Evolutionary conservation across 176 grass and related monocot genomes (phyloP).

Genomic region (Aechmea fasciata): DNA sequence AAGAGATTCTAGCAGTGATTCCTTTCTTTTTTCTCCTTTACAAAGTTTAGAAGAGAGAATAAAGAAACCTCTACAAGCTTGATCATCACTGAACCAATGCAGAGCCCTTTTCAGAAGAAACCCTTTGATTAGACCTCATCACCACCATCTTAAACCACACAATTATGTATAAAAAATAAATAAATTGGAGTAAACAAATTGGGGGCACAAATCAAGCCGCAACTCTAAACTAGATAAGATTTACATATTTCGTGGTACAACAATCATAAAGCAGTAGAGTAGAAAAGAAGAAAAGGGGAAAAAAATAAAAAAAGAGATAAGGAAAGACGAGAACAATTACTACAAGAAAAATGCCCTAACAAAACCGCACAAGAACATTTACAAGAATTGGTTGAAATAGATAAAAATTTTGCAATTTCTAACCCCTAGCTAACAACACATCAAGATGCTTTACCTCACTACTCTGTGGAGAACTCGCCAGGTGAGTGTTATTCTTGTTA

Average conservation of each 20-base stretch:
- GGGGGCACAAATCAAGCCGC: too few relatives aligned
- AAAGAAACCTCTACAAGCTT: too few relatives aligned
- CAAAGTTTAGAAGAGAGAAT: too few relatives aligned
- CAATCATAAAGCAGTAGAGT: conserved; percentile 1
- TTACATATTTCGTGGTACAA: conserved; percentile 27
- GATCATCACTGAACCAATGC: too few relatives aligned
- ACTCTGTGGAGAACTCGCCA: conserved; percentile 26
- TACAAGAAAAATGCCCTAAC: conserved; percentile 29
- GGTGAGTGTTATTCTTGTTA: conserved; percentile 12
- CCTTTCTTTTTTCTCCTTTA: too few relatives aligned
- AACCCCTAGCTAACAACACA: conserved; percentile 62
- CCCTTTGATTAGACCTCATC: too few relatives aligned
- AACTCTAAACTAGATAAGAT: not conserved
- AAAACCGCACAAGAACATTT: conserved; percentile 21
- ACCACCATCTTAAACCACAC: too few relatives aligned
- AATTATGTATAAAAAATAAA: too few relatives aligned
- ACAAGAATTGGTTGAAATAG: conserved; percentile 13
- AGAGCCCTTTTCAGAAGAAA: too few relatives aligned
- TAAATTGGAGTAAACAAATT: too few relatives aligned
- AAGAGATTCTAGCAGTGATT: too few relatives aligned
- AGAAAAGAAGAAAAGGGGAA: not conserved
- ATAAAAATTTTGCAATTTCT: conserved; percentile 16
- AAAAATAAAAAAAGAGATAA: not conserved
- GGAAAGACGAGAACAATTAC: not conserved
- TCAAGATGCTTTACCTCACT: conserved; percentile 41